Evolutionary conservation across 306 rosid genomes (phyloP), one percentile per base, ranked within the genome.

Genomic region (Gynostemma pentaphyllum): DNA sequence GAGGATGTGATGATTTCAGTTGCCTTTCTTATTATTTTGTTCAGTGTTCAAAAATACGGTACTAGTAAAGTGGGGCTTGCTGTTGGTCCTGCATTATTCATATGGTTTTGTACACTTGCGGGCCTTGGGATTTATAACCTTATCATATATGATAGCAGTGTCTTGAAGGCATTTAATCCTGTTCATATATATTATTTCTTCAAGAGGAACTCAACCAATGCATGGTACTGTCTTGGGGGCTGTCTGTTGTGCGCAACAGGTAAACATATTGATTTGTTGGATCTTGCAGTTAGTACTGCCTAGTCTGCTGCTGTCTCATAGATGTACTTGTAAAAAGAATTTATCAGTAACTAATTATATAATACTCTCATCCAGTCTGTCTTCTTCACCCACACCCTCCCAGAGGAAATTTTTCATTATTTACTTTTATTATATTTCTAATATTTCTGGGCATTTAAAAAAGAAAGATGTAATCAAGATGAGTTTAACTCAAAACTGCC

Each of bases 221-320:
- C 96, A 18, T 92, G 96, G 95, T 92, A 84, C 75, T 67, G 94
- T 80, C 96, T 92, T 62, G 98, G 95, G 73, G 98, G 98, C 32
- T 92, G 98, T 80, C 84, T 92, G 70, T 85, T 88, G 64, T 88
- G 96, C 76, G 98, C 96, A 66, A 92, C 98, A 63, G 98, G 98
- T 92, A 80, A 82, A 60, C 56, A 50, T 49, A 52, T 59, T 53
- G 46, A 40, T 67, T 52, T 53, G 18, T n/a, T 37, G 49, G 44
- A 48, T 24, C 26, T 66, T 24, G 29, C 37, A 32, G 37, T 32
- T 32, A 32, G 37, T 32, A 32, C 37, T 32, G 7, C 37, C 37
- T 2, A 32, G 37, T 7, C 7, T 3, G 5, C 7, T 3, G 5
- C 3, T 32, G 37, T 32, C 37, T 32, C 37, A 2, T 32, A 32